phyloP scores from a whole-genome alignment of 2,329 filamentous ascomycete genomes.

The Aspergillus niger region DNA sequence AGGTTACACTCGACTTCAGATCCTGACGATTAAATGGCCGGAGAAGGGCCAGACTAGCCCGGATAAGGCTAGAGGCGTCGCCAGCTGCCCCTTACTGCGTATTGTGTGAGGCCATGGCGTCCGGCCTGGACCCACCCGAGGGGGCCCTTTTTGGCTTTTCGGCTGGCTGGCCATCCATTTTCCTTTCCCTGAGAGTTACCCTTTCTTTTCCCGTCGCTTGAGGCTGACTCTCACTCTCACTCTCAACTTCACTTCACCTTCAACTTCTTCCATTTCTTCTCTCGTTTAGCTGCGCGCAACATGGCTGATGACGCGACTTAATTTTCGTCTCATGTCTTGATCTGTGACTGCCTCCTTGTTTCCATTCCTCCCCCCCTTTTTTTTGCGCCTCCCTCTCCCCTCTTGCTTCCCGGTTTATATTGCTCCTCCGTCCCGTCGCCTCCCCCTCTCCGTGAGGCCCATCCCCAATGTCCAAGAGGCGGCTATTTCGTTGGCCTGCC shows the following conservation, averaged over 20 bases:
- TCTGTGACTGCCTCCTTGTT: not conserved
- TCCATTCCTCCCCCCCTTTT: not conserved
- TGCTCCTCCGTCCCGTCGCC: not conserved
- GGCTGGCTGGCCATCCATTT: not conserved
- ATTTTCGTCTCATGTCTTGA: not conserved
- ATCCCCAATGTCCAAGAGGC: conserved; percentile 20
- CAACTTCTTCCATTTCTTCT: not conserved
- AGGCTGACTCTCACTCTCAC: not conserved
- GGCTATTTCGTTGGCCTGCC: conserved; percentile 24
- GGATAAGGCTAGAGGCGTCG: not conserved
- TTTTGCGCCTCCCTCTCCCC: not conserved
- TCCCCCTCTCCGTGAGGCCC: not conserved
- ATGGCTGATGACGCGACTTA: conserved; percentile 8
- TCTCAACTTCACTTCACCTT: not conserved
- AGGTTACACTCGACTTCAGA: conserved; percentile 2
- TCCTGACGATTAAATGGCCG: conserved; percentile 9
- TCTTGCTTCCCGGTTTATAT: not conserved
- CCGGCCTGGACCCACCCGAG: not conserved
- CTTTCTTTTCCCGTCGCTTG: conserved; percentile 3
- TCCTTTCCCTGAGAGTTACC: not conserved
- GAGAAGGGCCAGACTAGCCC: not conserved
- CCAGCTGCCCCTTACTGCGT: conserved; percentile 8
- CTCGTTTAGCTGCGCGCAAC: not conserved
- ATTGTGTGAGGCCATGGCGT: conserved; percentile 8
- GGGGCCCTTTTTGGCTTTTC: not conserved